Evolutionary conservation across 176 grass and related monocot species (phyloP).

Genomic region (Lolium multiflorum): DNA sequence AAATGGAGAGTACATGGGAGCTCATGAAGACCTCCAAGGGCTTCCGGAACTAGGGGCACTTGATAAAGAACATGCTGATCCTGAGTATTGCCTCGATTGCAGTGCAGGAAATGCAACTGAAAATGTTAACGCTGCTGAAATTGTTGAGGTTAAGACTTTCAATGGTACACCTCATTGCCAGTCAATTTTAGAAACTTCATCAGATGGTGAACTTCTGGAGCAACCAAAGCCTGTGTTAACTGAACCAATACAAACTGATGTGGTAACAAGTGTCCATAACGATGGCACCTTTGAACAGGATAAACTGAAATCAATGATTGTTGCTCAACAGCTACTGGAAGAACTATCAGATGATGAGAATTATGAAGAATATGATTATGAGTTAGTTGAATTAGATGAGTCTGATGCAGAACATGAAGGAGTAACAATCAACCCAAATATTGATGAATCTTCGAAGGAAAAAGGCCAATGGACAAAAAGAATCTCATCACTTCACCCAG

Average conservation of each 20-base stretch:
- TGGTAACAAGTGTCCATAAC: constrained; percentile 22
- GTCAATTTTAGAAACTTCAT: constrained; percentile 51
- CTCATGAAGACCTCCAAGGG: constrained; percentile 35
- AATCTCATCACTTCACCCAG: constrained; percentile 33
- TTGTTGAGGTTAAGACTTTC: constrained; percentile 21
- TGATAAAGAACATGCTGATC: constrained; percentile 26
- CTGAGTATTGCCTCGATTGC: constrained; percentile 26
- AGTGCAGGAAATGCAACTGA: constrained; percentile 29
- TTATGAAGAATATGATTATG: constrained; percentile 60
- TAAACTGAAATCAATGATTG: constrained; percentile 39
- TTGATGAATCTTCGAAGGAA: constrained; percentile 33
- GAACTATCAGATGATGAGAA: constrained; percentile 56
- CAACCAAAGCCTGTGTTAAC: constrained; percentile 33
- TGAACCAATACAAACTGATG: constrained; percentile 45
- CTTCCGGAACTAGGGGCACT: background rate
- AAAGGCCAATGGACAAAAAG: constrained; percentile 50
- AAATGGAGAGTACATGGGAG: constrained; percentile 26
- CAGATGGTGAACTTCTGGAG: constrained; percentile 31
- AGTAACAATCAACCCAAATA: constrained; percentile 38
- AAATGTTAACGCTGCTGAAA: constrained; percentile 26
- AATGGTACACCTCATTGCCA: constrained; percentile 35
- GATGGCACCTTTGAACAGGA: constrained; percentile 40
- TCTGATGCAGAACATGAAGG: constrained; percentile 53
- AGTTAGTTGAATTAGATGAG: constrained; percentile 58
- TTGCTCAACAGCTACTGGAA: constrained; percentile 47